Conservation (phyloP, 2,329 filamentous ascomycete genomes). For the Beauveria scarabaeidicola region DNA sequence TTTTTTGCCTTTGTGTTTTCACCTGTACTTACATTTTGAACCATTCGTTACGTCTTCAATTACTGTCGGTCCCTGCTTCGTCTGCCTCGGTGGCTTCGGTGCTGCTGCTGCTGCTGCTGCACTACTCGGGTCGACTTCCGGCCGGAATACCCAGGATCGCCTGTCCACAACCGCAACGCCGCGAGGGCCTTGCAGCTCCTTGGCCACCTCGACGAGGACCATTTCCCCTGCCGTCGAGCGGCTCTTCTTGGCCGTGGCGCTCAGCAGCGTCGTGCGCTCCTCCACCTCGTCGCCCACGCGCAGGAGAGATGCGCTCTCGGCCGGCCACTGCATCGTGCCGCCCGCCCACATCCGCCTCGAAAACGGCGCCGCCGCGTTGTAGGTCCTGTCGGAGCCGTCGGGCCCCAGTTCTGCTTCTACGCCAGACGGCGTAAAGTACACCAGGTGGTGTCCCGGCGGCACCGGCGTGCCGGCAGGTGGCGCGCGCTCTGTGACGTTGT, state of each 20-base stretch:
- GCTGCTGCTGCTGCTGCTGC: constrained; percentile 15
- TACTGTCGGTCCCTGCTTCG: constrained; percentile 13
- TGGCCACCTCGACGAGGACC: constrained; percentile 57
- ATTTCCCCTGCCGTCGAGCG: constrained; percentile 49
- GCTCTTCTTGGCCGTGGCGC: constrained; percentile 46
- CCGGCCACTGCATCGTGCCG: constrained; percentile 46
- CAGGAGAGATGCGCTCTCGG: constrained; percentile 22
- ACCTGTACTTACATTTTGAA: constrained; percentile 13
- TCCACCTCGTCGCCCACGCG: constrained; percentile 46
- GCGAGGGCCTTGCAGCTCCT: constrained; percentile 43
- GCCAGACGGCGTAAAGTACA: constrained; percentile 53
- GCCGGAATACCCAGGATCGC: constrained; percentile 42
- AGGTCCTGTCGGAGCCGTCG: constrained; percentile 53
- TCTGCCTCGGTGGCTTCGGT: not conserved
- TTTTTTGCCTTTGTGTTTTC: not conserved
- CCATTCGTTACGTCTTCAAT: constrained; percentile 12
- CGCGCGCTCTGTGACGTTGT: constrained; percentile 28
- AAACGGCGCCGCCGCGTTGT: constrained; percentile 51
- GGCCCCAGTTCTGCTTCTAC: constrained; percentile 44
- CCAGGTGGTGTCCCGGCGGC: constrained; percentile 53
- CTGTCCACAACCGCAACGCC: constrained; percentile 47
- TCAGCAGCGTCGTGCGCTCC: constrained; percentile 48
- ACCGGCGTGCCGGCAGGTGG: constrained; percentile 38
- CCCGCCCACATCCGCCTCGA: constrained; percentile 62
- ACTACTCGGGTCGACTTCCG: constrained; percentile 21